Conservation (phyloP, 306 rosid species). For the Glycine tomentella region DNA sequence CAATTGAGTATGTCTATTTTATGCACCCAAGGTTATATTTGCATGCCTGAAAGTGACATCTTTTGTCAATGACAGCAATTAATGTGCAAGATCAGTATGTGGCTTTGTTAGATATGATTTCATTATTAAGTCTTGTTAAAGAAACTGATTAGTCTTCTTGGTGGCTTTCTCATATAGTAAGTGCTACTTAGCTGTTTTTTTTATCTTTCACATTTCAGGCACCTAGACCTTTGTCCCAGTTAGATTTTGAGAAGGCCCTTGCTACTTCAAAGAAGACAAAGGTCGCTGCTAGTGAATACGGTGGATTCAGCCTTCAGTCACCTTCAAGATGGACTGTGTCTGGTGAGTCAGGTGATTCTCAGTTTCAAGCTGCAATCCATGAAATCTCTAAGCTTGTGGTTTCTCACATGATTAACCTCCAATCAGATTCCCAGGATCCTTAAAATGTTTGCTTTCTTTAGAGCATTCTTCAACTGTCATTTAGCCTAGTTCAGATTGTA, state of each 20-base stretch:
- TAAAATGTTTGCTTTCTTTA: conserved; percentile 44
- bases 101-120: neutral
- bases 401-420: conserved; percentile 79
- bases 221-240: conserved; percentile 72
- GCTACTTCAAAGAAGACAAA: conserved; percentile 75
- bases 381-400: conserved; percentile 82
- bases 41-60: too few relatives aligned
- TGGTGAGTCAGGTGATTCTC: conserved; percentile 69
- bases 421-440: conserved; percentile 69
- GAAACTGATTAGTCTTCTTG: conserved; percentile 28
- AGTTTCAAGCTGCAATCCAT: conserved; percentile 76
- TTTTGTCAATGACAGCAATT: too few relatives aligned
- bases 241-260: conserved; percentile 78
- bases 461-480: conserved; percentile 30
- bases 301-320: conserved; percentile 57
- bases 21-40: too few relatives aligned
- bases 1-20: too few relatives aligned
- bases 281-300: conserved; percentile 83
- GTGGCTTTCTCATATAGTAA: conserved; percentile 11
- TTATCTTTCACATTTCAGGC: conserved; percentile 56
- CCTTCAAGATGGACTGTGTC: conserved; percentile 57
- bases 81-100: too few relatives aligned
- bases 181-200: neutral
- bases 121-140: conserved; percentile 5
- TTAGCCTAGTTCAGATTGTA: conserved; percentile 47